Evolutionary conservation across 2,329 filamentous ascomycete species (phyloP), one percentile per base, ranked within the genome.

Genomic region (Cordyceps tenuipes): DNA sequence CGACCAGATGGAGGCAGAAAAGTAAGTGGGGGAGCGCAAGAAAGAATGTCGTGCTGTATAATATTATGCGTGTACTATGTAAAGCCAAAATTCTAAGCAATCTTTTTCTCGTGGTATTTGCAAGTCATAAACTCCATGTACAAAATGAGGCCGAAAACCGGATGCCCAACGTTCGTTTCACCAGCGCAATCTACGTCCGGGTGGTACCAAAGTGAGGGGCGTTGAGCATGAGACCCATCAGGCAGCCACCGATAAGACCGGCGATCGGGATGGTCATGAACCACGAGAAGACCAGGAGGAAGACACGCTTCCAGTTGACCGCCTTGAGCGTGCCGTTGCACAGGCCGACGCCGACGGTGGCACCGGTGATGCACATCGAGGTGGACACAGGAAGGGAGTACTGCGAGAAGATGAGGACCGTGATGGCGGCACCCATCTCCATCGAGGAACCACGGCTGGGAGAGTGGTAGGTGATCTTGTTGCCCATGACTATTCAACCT

Each of bases 371-470:
- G 72, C 88, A 91, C 88, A 87, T 87, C 19, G 84, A 86, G 2
- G 87, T 91, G 0, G 88, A 91, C 31, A 91, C 88, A 43, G 88
- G 88, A 0, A 91, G 84, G 1, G 82, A 83, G 77, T 81, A 89
- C 70, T 90, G 87, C 0, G 87, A 89, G 78, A 89, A 89, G 70
- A 91, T 73, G 26, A 91, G 82, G 62, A 91, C 83, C 10, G 88
- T 91, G 65, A 91, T 84, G 65, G 88, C 87, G 49, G 88, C 87
- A 51, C 88, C 88, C 82, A 91, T 82, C 70, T 91, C 88, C 88
- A 91, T 91, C 55, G 86, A 90, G 66, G 76, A 89, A 56, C 77
- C 79, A 65, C 79, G 73, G 65, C 72, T 76, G 31, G 79, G 79
- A 23, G 77, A 80, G 74, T 89, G 86, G 72, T 88, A 88, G 61